phyloP scores from a whole-genome alignment of 2,329 filamentous ascomycete genomes.

The Penicillium sclerotiorum region DNA sequence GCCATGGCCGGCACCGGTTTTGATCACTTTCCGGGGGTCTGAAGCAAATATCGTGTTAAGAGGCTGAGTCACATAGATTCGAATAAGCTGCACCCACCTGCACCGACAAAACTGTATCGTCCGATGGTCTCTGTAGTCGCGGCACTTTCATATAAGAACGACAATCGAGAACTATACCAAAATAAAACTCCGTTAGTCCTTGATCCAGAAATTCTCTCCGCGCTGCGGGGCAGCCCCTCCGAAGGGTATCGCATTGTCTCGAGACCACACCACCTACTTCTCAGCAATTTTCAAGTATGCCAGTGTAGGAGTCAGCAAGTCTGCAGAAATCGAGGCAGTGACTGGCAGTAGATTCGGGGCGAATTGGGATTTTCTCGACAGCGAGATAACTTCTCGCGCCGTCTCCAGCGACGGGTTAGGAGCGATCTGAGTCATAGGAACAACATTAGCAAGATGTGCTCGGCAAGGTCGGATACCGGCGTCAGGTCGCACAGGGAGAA shows the following conservation, averaged over 20 bases:
- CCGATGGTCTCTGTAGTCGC: slow-evolving; percentile 89
- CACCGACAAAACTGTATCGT: slow-evolving; percentile 92
- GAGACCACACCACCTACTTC: slow-evolving; percentile 57
- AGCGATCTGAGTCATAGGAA: slow-evolving; percentile 42
- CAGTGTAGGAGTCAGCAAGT: slow-evolving; percentile 90
- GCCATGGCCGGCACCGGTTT: slow-evolving; percentile 85
- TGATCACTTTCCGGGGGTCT: slow-evolving; percentile 75
- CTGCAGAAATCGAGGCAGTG: slow-evolving; percentile 82
- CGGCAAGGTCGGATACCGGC: background rate
- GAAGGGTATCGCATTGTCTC: background rate
- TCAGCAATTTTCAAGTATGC: slow-evolving; percentile 90
- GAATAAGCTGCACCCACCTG: slow-evolving; percentile 51
- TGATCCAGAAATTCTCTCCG: slow-evolving; percentile 3
- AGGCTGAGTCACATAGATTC: background rate
- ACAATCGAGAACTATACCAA: slow-evolving; percentile 65
- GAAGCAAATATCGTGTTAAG: slow-evolving; percentile 12
- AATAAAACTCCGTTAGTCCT: slow-evolving; percentile 13
- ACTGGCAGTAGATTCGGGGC: slow-evolving; percentile 79
- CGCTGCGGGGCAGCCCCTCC: background rate
- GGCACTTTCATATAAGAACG: slow-evolving; percentile 94
- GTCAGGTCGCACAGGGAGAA: background rate
- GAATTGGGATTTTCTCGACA: slow-evolving; percentile 54
- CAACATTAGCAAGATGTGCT: slow-evolving; percentile 11
- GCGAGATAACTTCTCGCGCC: slow-evolving; percentile 58
- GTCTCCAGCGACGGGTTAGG: slow-evolving; percentile 65